These are phyloP conservation scores for Hirschfeldia incana DNA, from an alignment of 345 rosid genomes.

Conservation along the genomic window DNA sequence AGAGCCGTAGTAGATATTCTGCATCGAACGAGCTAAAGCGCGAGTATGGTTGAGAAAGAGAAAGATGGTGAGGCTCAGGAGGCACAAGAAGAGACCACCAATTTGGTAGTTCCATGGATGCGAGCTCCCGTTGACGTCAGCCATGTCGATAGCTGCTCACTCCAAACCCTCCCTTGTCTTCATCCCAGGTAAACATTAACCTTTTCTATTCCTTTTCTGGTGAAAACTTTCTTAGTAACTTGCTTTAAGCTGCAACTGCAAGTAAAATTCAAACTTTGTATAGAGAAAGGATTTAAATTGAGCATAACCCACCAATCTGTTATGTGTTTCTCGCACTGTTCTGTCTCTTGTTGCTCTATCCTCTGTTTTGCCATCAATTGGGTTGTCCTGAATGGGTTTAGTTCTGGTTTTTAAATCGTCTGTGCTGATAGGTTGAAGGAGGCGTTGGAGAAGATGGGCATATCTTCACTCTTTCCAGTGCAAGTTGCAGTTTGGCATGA, in stretches of 20 bases:
- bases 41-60: slow-evolving; percentile 11
- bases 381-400: background rate
- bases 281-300: background rate
- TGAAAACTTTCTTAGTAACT: background rate
- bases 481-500: slow-evolving; percentile 95
- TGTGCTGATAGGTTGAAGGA: slow-evolving; percentile 54
- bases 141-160: slow-evolving; percentile 50
- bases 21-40: background rate
- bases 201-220: background rate
- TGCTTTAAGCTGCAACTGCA: background rate
- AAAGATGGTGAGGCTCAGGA: slow-evolving; percentile 34
- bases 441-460: slow-evolving; percentile 63
- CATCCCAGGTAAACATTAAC: slow-evolving; percentile 59
- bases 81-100: slow-evolving; percentile 34
- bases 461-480: slow-evolving; percentile 73
- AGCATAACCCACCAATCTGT: background rate
- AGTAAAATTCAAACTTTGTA: background rate
- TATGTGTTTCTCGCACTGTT: background rate
- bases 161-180: slow-evolving; percentile 70
- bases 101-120: slow-evolving; percentile 91
- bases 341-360: background rate
- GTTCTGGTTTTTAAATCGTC: background rate
- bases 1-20: background rate
- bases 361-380: background rate
- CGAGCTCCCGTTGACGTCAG: slow-evolving; percentile 73